Base-by-base conservation (phyloP, 208 protist genomes). In the Acanthamoeba healyi region DNA sequence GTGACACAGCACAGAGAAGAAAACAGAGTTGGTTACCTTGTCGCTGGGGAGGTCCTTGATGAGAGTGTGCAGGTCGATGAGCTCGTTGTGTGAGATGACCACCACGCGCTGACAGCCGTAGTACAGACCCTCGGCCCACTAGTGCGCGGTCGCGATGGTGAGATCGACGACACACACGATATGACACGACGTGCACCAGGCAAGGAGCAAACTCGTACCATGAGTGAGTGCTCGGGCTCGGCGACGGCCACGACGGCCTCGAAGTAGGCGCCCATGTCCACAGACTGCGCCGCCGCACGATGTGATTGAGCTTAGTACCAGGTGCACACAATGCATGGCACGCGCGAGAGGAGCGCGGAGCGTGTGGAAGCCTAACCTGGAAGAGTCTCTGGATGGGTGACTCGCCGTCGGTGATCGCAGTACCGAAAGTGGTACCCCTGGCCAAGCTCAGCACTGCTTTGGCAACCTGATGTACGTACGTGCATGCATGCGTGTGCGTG, bases 251-350 rank as follows among this genome's bases (percentile, higher is more conserved):
- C 77, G 6, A 86, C 46, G n/a, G 38, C 38, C n/a, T 86, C 77
- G 46, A 86, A 86, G 42, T 58, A 86, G 42, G 38, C 77, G 46
- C 77, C 77, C 77, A 86, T 86, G 42, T 86, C 77, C 24, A 86
- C 42, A 2, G 42, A 58, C 46, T 56, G 38, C 40, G 14, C 7
- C 17, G 54, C 12, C 54, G 22, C 5, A 61, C 2, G 54, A 61
- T 7, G 44, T 15, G 44, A 49, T 12, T 49, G 9, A 12, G 44
- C 44, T 49, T 12, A 49, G 44, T 49, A n/a, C n/a, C n/a, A n/a
- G n/a, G n/a, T n/a, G n/a, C n/a, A n/a, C n/a, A n/a, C n/a, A n/a
- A 54, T 54, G 49, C 54, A 61, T 24, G 24, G 12, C 44, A 49
- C 44, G 12, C 44, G 9, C 12, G 44, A 49, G 12, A 15, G 32